phyloP scores from a whole-genome alignment of 2,329 filamentous ascomycete species.

The Diplodia scrobiculata region DNA sequence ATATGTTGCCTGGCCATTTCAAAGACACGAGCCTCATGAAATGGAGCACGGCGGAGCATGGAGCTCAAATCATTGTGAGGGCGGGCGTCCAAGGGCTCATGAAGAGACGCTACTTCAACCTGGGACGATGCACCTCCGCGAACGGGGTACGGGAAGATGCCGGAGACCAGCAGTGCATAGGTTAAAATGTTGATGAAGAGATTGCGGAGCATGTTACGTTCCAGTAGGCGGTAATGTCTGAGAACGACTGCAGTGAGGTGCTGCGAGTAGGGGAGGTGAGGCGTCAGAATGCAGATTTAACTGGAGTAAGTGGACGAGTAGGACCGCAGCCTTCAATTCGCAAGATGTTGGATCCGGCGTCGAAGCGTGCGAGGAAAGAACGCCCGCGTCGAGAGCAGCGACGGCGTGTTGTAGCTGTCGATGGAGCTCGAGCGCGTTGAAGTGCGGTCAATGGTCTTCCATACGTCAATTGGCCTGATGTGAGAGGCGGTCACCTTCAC shows the following conservation, averaged over 20 bases:
- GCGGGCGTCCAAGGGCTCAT: background rate
- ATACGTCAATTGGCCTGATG: background rate
- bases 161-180: background rate
- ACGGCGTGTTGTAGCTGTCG: conserved; percentile 1
- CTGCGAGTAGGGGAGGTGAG: background rate
- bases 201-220: background rate
- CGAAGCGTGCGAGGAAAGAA: background rate
- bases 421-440: background rate
- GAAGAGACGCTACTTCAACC: conserved; percentile 2
- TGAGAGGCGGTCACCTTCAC: background rate
- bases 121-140: background rate
- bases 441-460: background rate
- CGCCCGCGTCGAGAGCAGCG: background rate
- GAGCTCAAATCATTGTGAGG: conserved; percentile 30
- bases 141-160: background rate
- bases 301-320: background rate
- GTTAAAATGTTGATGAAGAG: background rate
- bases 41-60: conserved; percentile 32
- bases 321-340: background rate
- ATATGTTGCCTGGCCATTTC: conserved; percentile 35
- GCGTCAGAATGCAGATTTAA: background rate
- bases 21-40: conserved; percentile 32
- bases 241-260: background rate
- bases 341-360: conserved; percentile 17
- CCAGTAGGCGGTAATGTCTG: background rate